Base-by-base conservation (phyloP, 495 filamentous ascomycete genomes). In the Filosporella fistucella region DNA sequence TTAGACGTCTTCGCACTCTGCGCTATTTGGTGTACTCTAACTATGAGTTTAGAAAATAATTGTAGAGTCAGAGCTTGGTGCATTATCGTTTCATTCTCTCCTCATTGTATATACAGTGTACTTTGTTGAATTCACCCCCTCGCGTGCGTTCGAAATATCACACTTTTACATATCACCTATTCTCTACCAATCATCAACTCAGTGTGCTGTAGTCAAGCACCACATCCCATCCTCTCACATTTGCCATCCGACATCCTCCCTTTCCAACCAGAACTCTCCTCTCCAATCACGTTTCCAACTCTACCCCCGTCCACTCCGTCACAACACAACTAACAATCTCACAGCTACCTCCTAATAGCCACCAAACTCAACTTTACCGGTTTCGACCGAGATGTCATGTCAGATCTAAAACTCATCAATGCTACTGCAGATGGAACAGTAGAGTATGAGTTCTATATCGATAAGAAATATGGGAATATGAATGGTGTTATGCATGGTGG, bases 401-500 rank as follows among this genome's bases (percentile, higher is more conserved):
- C 52, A 4, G 57, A 55, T 23, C 35, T 66, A 16, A 64, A 62
- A 29, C 51, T 70, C 10, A 14, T 68, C 23, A 59, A 66, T 42
- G 68, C 64, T 16, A 47, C 55, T 0, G 23, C 60, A 0, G 40
- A 60, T 7, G 63, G 66, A 6, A 57, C 51, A 4, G 50, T 45
- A 9, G 35, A 32, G 8, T 54, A 52, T 42, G 29, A 44, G 8
- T 45, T 61, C 16, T 16, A 35, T 25, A 59, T 61, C 26, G 51
- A 49, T 24, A 26, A 52, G 5, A 10, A 21, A 6, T 61, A 59
- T 32, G 25, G 36, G 5, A 63, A 62, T 37, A 16, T 60, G 9
- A 64, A 57, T 36, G 57, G 59, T 11, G 67, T 68, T n/a, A 61
- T 69, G 54, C 67, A 68, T 45, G 65, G 65, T 25, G 67, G 69